Base-by-base conservation (phyloP, 2,329 filamentous ascomycete species). In the Clonostachys rhizophaga region DNA sequence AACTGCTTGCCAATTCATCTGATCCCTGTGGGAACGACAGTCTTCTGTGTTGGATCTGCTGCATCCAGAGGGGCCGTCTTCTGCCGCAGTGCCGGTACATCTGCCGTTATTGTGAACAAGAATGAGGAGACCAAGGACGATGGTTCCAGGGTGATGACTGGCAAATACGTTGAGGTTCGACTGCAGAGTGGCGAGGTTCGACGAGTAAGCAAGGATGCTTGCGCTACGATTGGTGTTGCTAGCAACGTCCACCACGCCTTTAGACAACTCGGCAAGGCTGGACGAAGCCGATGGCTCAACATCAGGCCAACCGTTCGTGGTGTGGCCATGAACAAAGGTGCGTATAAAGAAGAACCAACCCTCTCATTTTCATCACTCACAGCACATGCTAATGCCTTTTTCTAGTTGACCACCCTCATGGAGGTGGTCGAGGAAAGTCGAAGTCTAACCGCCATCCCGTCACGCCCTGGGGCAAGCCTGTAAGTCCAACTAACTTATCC, bases 371-470 rank as follows among this genome's bases (percentile, higher is more conserved):
- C 41, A 12, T 34, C 41, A 39, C 14, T 5, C 3, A 33, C 20
- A 35, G 4, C 14, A 12, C 9, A 6, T 37, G 24, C 24, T 30
- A 20, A 36, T 34, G 20, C 40, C n/a, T 30, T 48, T 58, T 44
- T 51, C 41, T 59, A 83, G 88, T 84, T 59, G 94, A 99, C 63
- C 94, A 99, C 78, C 94, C 94, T 62, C 94, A 99, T 68, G 94
- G 94, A 81, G 94, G 94, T 87, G 94, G 94, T 70, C 84, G 95
- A 78, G 94, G 94, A 75, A 99, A 99, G 75, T 96, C 91, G 49
- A 99, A 99, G 89, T 91, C 94, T 83, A 96, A 96, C 65, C 84
- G 91, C 51, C 79, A 95, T 64, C 94, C 95, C 34, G 90, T 94
- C 58, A 96, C 90, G 71, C 94, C 94, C 49, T 99, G 95, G 94